Conservation (phyloP, 345 rosid genomes). For the Hibiscus tridactylites region DNA sequence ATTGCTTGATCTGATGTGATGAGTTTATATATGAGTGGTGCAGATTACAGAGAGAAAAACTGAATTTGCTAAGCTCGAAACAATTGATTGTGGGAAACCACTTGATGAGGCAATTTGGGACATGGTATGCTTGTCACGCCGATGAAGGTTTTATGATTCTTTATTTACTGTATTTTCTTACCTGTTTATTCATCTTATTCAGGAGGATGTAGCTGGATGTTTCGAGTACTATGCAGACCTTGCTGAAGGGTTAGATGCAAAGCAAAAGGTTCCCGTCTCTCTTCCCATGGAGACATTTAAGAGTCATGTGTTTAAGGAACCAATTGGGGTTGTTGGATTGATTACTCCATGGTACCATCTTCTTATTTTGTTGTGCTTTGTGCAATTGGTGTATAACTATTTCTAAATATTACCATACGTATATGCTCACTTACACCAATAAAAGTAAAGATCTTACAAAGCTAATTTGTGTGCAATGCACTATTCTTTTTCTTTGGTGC, state of each 20-base stretch:
- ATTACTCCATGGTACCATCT: constrained; percentile 84
- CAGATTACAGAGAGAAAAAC: constrained; percentile 78
- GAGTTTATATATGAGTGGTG: constrained; percentile 15
- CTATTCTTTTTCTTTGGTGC: background rate
- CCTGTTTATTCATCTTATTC: constrained; percentile 22
- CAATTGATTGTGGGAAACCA: constrained; percentile 90
- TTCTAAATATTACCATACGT: background rate
- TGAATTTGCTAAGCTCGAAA: constrained; percentile 75
- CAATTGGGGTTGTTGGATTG: constrained; percentile 93
- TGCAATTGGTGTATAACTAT: background rate
- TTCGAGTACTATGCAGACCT: constrained; percentile 94
- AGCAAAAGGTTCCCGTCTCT: constrained; percentile 75
- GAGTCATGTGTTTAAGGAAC: constrained; percentile 69
- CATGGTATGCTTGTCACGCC: constrained; percentile 41
- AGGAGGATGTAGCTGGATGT: constrained; percentile 98
- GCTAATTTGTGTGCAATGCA: background rate
- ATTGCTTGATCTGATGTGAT: background rate
- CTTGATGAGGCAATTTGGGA: constrained; percentile 91
- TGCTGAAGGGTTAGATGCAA: constrained; percentile 89
- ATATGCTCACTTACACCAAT: background rate
- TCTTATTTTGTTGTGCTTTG: background rate
- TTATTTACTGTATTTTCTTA: constrained; percentile 12
- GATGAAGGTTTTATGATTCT: background rate
- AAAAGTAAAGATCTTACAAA: background rate
- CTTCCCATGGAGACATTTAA: constrained; percentile 81